Percentiles rank a stretch among this genome's conserved stretches.
Conservation (phyloP, 352 stramenopile genomes). For the Globisporangium okanoganense region DNA sequence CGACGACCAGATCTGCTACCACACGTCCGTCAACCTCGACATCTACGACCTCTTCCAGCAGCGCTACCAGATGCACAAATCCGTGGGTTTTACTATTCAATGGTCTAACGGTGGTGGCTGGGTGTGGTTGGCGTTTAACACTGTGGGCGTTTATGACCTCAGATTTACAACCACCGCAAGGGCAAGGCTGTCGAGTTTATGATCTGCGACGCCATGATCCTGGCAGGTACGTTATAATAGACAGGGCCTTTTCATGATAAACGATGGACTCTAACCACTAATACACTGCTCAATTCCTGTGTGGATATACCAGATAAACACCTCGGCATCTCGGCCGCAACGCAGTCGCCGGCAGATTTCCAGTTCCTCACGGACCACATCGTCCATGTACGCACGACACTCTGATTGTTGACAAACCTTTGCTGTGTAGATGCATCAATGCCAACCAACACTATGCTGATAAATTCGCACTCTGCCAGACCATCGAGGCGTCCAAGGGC, state of each 20-base stretch:
- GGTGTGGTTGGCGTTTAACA: no score
- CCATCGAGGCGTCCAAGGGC: slow-evolving; percentile 75
- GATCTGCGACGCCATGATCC: slow-evolving; percentile 85
- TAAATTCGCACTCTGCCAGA: slow-evolving; percentile 15
- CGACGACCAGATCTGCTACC: slow-evolving; percentile 86
- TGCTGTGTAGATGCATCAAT: neutral
- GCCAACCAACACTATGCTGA: neutral
- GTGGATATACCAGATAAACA: slow-evolving; percentile 42
- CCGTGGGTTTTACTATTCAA: neutral
- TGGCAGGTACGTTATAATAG: slow-evolving; percentile 28
- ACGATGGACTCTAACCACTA: slow-evolving; percentile 5
- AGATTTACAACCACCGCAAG: slow-evolving; percentile 90
- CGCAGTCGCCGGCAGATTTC: slow-evolving; percentile 58
- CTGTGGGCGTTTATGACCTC: neutral
- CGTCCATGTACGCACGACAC: slow-evolving; percentile 41
- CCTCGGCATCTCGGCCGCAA: slow-evolving; percentile 62
- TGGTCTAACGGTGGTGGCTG: no score
- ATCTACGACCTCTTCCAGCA: slow-evolving; percentile 91
- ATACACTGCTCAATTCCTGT: neutral
- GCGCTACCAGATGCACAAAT: slow-evolving; percentile 81
- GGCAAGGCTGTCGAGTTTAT: slow-evolving; percentile 89
- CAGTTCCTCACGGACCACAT: slow-evolving; percentile 77
- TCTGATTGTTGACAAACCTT: neutral
- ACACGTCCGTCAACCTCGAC: slow-evolving; percentile 80
- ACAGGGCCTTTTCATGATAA: neutral